Evolutionary conservation across 768 basidiomycete genomes (phyloP).

Genomic region (Nidularia pulvinata): DNA sequence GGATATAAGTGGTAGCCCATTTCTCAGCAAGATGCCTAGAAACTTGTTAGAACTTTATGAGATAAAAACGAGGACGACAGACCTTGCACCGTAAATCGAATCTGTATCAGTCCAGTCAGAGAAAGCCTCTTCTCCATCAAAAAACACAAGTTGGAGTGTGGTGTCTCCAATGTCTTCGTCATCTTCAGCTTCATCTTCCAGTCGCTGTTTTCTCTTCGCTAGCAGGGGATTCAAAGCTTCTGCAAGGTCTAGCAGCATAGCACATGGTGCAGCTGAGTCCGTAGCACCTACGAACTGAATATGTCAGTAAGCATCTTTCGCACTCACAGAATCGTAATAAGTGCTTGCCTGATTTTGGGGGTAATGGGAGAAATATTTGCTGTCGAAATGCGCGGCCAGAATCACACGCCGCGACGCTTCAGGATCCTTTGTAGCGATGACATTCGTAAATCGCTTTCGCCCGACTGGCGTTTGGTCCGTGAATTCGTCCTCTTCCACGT

Average conservation of each 20-base stretch:
- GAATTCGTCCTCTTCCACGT: constrained; percentile 86
- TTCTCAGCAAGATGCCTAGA: constrained; percentile 83
- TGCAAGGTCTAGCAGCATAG: constrained; percentile 91
- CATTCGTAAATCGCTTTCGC: constrained; percentile 76
- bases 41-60: neutral
- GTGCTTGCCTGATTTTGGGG: constrained; percentile 73
- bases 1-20: constrained; percentile 74
- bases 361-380: constrained; percentile 77
- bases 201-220: constrained; percentile 50
- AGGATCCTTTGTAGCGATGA: constrained; percentile 96
- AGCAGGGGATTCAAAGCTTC: constrained; percentile 79
- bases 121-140: constrained; percentile 99
- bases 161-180: constrained; percentile 83
- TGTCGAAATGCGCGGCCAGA: constrained; percentile 93
- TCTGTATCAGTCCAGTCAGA: constrained; percentile 86
- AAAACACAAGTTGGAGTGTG: constrained; percentile 91
- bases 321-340: constrained; percentile 3
- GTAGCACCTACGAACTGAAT: constrained; percentile 96
- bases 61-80: neutral
- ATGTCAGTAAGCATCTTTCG: neutral
- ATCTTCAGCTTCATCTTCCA: constrained; percentile 56
- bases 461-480: constrained; percentile 82
- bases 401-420: constrained; percentile 77
- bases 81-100: constrained; percentile 96
- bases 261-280: constrained; percentile 95